These are phyloP conservation scores for Penicillium sp. DNA, from an alignment of 2,329 filamentous ascomycete genomes.

Conservation along the genomic window DNA sequence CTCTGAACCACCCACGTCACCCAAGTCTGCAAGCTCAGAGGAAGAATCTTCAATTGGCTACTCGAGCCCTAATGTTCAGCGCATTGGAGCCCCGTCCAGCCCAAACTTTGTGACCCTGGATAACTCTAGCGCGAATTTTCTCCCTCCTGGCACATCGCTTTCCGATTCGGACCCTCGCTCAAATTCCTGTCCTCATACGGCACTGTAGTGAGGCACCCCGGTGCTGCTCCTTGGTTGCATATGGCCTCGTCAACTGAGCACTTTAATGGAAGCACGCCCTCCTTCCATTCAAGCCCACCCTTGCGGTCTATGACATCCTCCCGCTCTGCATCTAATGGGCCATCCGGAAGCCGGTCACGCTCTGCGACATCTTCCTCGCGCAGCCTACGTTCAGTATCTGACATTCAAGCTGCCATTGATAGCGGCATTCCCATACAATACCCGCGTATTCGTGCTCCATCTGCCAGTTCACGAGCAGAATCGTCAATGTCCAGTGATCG, in stretches of 20 bases:
- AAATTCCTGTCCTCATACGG: slow-evolving; percentile 40
- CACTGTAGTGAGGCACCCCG: slow-evolving; percentile 38
- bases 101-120: slow-evolving; percentile 37
- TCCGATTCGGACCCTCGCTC: slow-evolving; percentile 32
- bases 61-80: slow-evolving; percentile 38
- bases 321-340: slow-evolving; percentile 32
- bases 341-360: slow-evolving; percentile 28
- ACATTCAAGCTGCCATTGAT: slow-evolving; percentile 36
- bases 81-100: slow-evolving; percentile 28
- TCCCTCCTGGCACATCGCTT: slow-evolving; percentile 30
- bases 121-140: slow-evolving; percentile 38
- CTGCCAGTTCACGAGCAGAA: slow-evolving; percentile 41
- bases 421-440: slow-evolving; percentile 38
- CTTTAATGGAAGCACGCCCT: slow-evolving; percentile 32
- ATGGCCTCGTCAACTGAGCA: slow-evolving; percentile 30
- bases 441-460: slow-evolving; percentile 34
- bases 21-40: slow-evolving; percentile 15
- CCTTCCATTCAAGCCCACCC: slow-evolving; percentile 40
- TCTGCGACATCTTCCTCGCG: slow-evolving; percentile 33
- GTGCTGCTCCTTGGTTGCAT: slow-evolving; percentile 33
- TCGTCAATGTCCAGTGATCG: slow-evolving; percentile 27
- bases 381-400: slow-evolving; percentile 31
- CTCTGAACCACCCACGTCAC: slow-evolving; percentile 29
- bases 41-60: slow-evolving; percentile 25
- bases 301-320: slow-evolving; percentile 31